These are phyloP conservation scores for Monosporascus ibericus DNA, from an alignment of 2,329 filamentous ascomycete species.

Conservation along the genomic window DNA sequence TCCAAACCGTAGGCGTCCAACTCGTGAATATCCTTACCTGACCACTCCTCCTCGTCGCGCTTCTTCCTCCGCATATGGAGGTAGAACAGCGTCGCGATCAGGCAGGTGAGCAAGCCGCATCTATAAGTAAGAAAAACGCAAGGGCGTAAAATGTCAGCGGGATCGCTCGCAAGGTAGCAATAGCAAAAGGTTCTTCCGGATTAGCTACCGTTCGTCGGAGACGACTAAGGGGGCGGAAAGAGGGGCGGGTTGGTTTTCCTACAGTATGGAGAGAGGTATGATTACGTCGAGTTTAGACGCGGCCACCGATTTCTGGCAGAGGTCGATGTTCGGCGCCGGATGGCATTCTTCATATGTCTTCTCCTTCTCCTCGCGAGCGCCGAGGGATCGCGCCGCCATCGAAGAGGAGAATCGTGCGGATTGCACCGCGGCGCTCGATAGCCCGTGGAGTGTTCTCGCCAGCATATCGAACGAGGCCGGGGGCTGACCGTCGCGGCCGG, in stretches of 20 bases:
- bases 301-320: constrained; percentile 22
- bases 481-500: too few relatives aligned
- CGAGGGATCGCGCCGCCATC: neutral
- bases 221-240: neutral
- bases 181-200: too few relatives aligned
- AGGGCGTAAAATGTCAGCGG: too few relatives aligned
- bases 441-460: too few relatives aligned
- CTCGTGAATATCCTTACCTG: constrained; percentile 22
- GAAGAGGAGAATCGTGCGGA: neutral
- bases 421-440: too few relatives aligned
- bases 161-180: too few relatives aligned
- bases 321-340: constrained; percentile 20
- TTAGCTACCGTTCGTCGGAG: too few relatives aligned
- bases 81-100: constrained; percentile 12
- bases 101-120: constrained; percentile 13
- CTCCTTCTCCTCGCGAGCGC: constrained; percentile 10
- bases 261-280: constrained; percentile 17
- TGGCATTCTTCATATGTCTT: constrained; percentile 11
- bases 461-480: too few relatives aligned
- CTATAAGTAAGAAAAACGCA: constrained; percentile 7
- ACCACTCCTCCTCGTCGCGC: constrained; percentile 20
- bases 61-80: constrained; percentile 20
- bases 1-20: constrained; percentile 25
- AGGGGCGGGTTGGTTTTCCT: constrained; percentile 1
- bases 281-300: constrained; percentile 14